Conservation (phyloP, 2,329 filamentous ascomycete genomes). For the Macrophomina pseudophaseolina region DNA sequence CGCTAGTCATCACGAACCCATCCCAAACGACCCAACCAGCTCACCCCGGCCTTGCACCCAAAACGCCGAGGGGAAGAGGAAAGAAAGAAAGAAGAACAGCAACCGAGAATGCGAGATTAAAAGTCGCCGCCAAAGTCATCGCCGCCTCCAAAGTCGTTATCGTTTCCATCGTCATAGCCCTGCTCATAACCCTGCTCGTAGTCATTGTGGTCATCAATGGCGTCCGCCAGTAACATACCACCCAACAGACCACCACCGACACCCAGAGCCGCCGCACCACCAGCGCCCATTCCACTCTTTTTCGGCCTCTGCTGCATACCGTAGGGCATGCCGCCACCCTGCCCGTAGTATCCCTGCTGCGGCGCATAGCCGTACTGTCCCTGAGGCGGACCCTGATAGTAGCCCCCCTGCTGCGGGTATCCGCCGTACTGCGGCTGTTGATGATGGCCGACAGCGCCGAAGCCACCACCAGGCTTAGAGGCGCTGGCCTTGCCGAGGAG, state of each 20-base stretch:
- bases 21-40: neutral
- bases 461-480: neutral
- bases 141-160: conserved; percentile 32
- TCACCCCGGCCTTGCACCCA: neutral
- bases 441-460: conserved; percentile 28
- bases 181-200: conserved; percentile 25
- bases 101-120: conserved; percentile 2
- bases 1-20: neutral
- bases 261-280: conserved; percentile 77
- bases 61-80: neutral
- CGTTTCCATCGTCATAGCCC: conserved; percentile 35
- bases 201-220: conserved; percentile 59
- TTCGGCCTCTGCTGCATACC: conserved; percentile 39
- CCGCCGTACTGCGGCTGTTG: conserved; percentile 27
- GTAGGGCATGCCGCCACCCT: conserved; percentile 35
- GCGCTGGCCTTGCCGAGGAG: conserved; percentile 52
- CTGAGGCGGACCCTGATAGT: conserved; percentile 37
- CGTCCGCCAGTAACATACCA: conserved; percentile 72
- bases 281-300: conserved; percentile 67
- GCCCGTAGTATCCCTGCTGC: conserved; percentile 37
- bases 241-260: conserved; percentile 81
- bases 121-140: conserved; percentile 37
- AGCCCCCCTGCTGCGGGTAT: conserved; percentile 36
- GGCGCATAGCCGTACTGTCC: conserved; percentile 37
- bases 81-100: neutral